Percentiles rank a stretch among this genome's conserved stretches.
phyloP scores from a whole-genome alignment of 2,329 filamentous ascomycete genomes.

The Nothopassalora personata region DNA sequence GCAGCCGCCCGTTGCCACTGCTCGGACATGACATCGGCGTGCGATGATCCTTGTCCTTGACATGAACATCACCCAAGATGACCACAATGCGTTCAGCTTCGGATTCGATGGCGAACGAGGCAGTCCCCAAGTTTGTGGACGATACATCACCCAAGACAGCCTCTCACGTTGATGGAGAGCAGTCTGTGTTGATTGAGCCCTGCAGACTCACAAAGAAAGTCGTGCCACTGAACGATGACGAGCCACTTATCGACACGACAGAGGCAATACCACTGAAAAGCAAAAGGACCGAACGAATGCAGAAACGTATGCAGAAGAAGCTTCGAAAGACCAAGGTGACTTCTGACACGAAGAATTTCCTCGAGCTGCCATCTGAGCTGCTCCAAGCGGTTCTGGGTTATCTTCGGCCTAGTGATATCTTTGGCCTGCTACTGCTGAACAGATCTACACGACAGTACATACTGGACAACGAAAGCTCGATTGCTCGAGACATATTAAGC shows the following conservation, averaged over 20 bases:
- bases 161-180: background rate
- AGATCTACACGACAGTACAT: conserved; percentile 43
- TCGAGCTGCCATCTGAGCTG: conserved; percentile 51
- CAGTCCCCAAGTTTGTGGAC: background rate
- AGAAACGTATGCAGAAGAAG: conserved; percentile 41
- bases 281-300: conserved; percentile 48
- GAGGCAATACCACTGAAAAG: conserved; percentile 46
- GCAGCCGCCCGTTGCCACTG: background rate
- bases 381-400: conserved; percentile 45
- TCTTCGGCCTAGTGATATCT: conserved; percentile 48
- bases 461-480: conserved; percentile 37
- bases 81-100: background rate
- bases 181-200: conserved; percentile 8
- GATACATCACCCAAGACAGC: background rate
- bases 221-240: conserved; percentile 32
- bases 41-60: background rate
- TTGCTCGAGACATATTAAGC: conserved; percentile 42
- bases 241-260: conserved; percentile 48
- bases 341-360: conserved; percentile 34
- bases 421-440: conserved; percentile 43
- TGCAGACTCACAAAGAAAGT: conserved; percentile 8
- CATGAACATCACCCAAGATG: background rate
- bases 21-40: background rate
- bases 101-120: background rate
- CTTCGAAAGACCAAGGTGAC: conserved; percentile 30